Evolutionary conservation across 495 filamentous ascomycete genomes (phyloP), one percentile per base, ranked within the genome.

Genomic region (Trichocladium uniseriatum): DNA sequence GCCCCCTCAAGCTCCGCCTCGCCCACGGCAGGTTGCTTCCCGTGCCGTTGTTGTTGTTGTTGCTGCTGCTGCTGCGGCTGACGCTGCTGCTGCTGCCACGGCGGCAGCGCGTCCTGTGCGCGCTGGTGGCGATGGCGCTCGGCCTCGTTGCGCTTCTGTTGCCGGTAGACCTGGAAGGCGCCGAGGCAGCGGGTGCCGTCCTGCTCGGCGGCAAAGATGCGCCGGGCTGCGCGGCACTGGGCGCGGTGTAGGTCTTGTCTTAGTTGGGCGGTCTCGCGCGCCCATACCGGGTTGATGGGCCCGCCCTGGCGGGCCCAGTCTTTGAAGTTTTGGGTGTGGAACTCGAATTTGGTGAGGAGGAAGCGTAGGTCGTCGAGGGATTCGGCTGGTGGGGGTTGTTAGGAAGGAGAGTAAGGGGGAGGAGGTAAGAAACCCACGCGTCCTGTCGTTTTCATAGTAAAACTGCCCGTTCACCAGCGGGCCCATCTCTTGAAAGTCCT

Each of bases 401-500:
- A 15, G 22, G 2, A 31, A 20, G 11, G 38, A 31, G 13, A 41
- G 18, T 3, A n/a, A 31, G 6, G 32, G 6, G n/a, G 14, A 36
- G 22, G 14, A 2, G 38, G 1, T 15, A 6, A 40, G 20, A n/a
- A 4, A 57, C 67, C 39, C 56, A 75, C 72, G 40, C 34, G 62
- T 71, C 38, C 71, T 61, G 54, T 75, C 72, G 21, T 70, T 66
- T 55, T 74, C 64, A 47, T 75, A 75, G 55, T 74, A 73, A 24
- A 65, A 60, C 46, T 68, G 61, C 13, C 72, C 72, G 38, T 72
- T 68, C 16, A 74, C 68, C 18, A 75, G 56, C 22, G 56, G 57
- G 2, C 64, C 64, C 48, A 75, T 62, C 55, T 73, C 71, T 54
- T 75, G 72, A 43, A 72, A 75, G 59, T 75, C 72, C 60, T 69